Evolutionary conservation across 1,139 yeast genomes (phyloP).

Genomic region (Magnusiomyces sp.): DNA sequence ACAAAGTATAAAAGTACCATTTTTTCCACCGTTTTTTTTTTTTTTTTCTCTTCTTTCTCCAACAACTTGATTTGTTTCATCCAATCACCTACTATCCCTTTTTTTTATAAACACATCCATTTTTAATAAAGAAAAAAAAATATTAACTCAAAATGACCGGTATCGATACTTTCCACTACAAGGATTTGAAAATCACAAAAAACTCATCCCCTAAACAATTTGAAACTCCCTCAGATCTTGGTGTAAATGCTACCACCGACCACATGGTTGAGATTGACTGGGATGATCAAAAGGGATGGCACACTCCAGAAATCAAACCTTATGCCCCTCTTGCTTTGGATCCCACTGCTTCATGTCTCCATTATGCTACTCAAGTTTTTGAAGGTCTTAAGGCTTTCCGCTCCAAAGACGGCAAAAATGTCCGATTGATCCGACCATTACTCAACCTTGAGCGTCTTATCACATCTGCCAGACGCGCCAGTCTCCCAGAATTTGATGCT

Average conservation of each 20-base stretch:
- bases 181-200: constrained; percentile 11
- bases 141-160: no score
- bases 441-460: constrained; percentile 38
- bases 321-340: constrained; percentile 32
- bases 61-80: no score
- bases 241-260: constrained; percentile 29
- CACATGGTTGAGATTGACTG: constrained; percentile 39
- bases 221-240: constrained; percentile 15
- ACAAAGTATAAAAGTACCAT: no score
- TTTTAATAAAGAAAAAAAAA: no score
- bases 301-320: constrained; percentile 34
- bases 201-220: constrained; percentile 5
- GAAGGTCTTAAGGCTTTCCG: constrained; percentile 32
- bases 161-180: constrained; percentile 11
- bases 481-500: constrained; percentile 36
- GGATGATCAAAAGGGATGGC: constrained; percentile 35
- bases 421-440: constrained; percentile 37
- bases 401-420: constrained; percentile 28
- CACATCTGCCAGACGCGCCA: constrained; percentile 34
- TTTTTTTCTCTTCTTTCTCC: no score
- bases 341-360: constrained; percentile 28
- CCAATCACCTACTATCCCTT: no score
- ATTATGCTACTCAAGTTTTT: constrained; percentile 31
- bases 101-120: no score
- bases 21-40: no score